phyloP scores from a whole-genome alignment of 345 rosid species.

The Geranium brycei region DNA sequence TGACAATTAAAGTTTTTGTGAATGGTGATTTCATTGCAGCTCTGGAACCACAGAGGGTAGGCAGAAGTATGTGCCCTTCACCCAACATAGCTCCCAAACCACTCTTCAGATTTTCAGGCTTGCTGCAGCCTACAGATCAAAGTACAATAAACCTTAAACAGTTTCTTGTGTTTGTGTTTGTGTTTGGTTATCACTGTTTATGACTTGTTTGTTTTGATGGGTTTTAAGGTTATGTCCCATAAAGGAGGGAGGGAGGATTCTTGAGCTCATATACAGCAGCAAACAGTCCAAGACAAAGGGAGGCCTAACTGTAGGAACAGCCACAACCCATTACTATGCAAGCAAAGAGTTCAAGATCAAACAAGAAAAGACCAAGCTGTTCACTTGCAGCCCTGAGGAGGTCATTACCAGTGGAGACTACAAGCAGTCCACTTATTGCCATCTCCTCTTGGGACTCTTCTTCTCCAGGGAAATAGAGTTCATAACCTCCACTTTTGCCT shows the following conservation, averaged over 20 bases:
- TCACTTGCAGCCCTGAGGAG: slow-evolving; percentile 76
- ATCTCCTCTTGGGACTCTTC: slow-evolving; percentile 74
- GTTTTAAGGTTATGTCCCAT: slow-evolving; percentile 47
- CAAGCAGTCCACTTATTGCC: slow-evolving; percentile 74
- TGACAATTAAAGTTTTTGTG: background rate
- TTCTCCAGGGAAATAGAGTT: slow-evolving; percentile 49
- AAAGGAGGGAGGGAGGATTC: slow-evolving; percentile 67
- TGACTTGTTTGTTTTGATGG: background rate
- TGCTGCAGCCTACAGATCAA: slow-evolving; percentile 88
- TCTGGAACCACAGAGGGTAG: slow-evolving; percentile 95
- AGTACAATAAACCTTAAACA: slow-evolving; percentile 17
- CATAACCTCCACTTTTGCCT: slow-evolving; percentile 75
- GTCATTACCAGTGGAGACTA: slow-evolving; percentile 73
- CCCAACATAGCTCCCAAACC: slow-evolving; percentile 56
- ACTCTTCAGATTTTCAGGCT: slow-evolving; percentile 67
- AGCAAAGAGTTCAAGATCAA: slow-evolving; percentile 80
- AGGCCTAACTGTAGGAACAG: slow-evolving; percentile 66
- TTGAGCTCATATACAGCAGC: slow-evolving; percentile 85
- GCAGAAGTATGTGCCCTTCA: slow-evolving; percentile 76
- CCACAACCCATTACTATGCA: slow-evolving; percentile 77
- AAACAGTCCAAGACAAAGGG: slow-evolving; percentile 65
- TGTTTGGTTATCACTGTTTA: too few species aligned
- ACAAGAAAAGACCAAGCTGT: slow-evolving; percentile 56
- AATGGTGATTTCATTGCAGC: slow-evolving; percentile 22
- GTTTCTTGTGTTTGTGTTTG: too few species aligned